phyloP scores from a whole-genome alignment of 768 basidiomycete species.

The Suillus variegatus region DNA sequence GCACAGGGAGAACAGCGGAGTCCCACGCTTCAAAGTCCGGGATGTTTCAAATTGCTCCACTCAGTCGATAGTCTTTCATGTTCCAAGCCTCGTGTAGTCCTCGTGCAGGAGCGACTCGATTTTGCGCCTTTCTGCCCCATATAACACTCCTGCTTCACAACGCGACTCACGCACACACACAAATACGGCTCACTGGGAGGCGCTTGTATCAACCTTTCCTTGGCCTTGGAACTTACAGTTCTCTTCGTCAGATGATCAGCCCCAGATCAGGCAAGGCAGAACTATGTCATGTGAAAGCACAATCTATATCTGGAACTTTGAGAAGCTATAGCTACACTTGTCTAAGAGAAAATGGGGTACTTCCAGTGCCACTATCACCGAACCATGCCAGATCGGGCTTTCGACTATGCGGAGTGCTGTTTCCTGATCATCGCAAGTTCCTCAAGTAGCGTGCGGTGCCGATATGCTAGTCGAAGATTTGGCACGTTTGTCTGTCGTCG shows the following conservation, averaged over 20 bases:
- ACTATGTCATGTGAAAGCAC: not conserved
- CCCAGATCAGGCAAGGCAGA: not conserved
- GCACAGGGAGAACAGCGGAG: too few relatives aligned
- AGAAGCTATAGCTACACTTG: not conserved
- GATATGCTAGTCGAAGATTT: conserved; percentile 83
- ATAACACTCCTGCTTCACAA: not conserved
- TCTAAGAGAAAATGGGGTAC: not conserved
- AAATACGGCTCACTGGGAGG: not conserved
- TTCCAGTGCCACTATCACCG: not conserved
- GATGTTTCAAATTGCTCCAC: too few relatives aligned
- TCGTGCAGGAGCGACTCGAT: too few relatives aligned
- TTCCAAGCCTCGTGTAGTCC: too few relatives aligned
- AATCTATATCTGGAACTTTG: not conserved
- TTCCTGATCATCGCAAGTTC: conserved; percentile 73
- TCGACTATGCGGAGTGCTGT: conserved; percentile 15
- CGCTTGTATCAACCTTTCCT: not conserved
- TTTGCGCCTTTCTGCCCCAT: too few relatives aligned
- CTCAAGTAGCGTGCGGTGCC: conserved; percentile 86
- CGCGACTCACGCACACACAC: not conserved
- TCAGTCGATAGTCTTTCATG: too few relatives aligned
- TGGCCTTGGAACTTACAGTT: not conserved
- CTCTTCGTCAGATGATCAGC: not conserved
- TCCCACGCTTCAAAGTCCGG: too few relatives aligned
- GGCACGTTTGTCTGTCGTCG: conserved; percentile 89
- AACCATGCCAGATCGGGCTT: not conserved